Conservation (phyloP, 306 rosid species). For the Adenanthera pavonina region DNA sequence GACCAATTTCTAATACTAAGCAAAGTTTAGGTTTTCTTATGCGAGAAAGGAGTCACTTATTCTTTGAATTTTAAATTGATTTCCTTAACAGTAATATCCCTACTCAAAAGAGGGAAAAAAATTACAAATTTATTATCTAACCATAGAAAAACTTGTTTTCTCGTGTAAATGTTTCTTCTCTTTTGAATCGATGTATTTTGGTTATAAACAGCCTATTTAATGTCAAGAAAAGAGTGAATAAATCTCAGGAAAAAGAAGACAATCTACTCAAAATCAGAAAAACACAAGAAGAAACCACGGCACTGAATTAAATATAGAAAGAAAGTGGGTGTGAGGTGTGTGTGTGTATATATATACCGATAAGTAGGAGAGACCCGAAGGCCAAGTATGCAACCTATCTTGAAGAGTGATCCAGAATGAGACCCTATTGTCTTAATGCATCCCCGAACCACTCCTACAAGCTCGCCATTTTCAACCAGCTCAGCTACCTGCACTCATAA, state of each 20-base stretch:
- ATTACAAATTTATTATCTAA: not conserved
- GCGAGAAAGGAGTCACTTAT: no score
- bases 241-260: no score
- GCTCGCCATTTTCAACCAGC: conserved; percentile 59
- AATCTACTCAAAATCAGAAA: no score
- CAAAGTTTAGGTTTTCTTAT: no score
- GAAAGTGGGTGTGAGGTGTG: not conserved
- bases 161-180: no score
- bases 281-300: no score
- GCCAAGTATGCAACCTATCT: conserved; percentile 75
- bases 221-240: no score
- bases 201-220: no score
- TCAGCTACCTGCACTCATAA: conserved; percentile 61
- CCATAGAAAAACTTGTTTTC: no score
- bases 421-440: conserved; percentile 68
- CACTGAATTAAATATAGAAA: no score
- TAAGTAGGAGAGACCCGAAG: conserved; percentile 76
- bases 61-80: not conserved
- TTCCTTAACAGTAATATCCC: not conserved
- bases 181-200: no score
- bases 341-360: conserved; percentile 39
- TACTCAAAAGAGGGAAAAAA: not conserved
- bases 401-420: conserved; percentile 51
- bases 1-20: no score
- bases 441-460: conserved; percentile 81